Conservation (phyloP, 108 stramenopile species). For the Nitzschia inconspicua region DNA sequence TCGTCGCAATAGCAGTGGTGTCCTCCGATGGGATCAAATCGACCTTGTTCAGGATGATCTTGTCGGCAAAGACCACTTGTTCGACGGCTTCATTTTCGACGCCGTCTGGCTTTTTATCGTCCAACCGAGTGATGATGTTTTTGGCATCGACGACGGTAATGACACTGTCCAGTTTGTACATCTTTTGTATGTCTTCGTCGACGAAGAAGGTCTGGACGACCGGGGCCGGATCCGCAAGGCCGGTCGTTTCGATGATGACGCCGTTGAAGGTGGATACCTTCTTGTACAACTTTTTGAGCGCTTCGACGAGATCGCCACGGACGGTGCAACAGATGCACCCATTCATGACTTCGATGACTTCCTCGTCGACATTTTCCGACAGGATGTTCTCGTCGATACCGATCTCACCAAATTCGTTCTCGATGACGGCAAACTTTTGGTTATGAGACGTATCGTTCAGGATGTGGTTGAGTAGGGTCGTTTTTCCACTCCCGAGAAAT, state of each 20-base stretch:
- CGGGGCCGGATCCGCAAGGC: conserved; percentile 88
- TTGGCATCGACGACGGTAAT: conserved; percentile 96
- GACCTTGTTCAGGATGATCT: conserved; percentile 83
- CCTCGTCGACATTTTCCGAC: conserved; percentile 61
- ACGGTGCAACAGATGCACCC: conserved; percentile 91
- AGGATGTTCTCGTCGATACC: conserved; percentile 89
- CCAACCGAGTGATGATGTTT: conserved; percentile 71
- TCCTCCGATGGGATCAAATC: conserved; percentile 56
- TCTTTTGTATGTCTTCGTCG: conserved; percentile 74
- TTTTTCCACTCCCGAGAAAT: conserved; percentile 95
- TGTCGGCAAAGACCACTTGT: conserved; percentile 91
- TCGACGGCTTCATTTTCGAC: conserved; percentile 94
- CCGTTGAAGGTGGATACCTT: conserved; percentile 77
- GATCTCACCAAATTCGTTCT: conserved; percentile 95
- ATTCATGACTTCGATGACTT: conserved; percentile 86
- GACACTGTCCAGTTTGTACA: conserved; percentile 84
- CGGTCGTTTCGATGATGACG: conserved; percentile 96
- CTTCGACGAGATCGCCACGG: conserved; percentile 75
- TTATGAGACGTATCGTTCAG: conserved; percentile 74
- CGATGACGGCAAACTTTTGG: conserved; percentile 87
- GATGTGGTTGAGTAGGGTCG: conserved; percentile 91
- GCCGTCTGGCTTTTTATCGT: conserved; percentile 82
- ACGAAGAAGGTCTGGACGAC: conserved; percentile 95
- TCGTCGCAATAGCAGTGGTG: conserved; percentile 1
- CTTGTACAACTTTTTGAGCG: conserved; percentile 76